Evolutionary conservation across 208 protist genomes (phyloP).

Genomic region (Wallacemonas sp.): DNA sequence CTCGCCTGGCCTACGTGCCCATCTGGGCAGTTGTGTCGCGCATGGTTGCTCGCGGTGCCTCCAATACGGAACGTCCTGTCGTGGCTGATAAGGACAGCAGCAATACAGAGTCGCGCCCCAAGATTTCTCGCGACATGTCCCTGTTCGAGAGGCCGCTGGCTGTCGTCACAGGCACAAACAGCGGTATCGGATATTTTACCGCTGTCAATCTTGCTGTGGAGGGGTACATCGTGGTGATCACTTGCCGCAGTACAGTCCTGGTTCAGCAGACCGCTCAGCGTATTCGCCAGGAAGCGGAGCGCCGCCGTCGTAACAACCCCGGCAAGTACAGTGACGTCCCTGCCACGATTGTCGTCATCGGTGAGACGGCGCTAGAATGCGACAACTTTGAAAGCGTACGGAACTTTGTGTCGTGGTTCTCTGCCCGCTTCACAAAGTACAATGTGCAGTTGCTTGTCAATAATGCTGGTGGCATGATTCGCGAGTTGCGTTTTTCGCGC

Average conservation of each 20-base stretch:
- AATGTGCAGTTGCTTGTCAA: constrained; percentile 86
- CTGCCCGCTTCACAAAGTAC: constrained; percentile 30
- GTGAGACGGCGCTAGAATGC: constrained; percentile 63
- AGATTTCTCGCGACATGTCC: constrained; percentile 56
- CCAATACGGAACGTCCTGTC: constrained; percentile 45
- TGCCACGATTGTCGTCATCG: constrained; percentile 47
- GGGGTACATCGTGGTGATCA: constrained; percentile 78
- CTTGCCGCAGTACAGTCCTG: constrained; percentile 64
- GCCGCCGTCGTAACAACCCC: constrained; percentile 22
- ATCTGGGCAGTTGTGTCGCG: constrained; percentile 48
- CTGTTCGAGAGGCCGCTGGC: constrained; percentile 65
- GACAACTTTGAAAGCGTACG: constrained; percentile 77
- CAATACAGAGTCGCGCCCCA: constrained; percentile 22
- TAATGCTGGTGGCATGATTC: constrained; percentile 84
- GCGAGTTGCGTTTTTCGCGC: constrained; percentile 43
- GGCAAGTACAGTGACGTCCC: constrained; percentile 44
- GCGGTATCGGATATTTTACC: constrained; percentile 86
- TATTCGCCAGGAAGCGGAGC: constrained; percentile 46
- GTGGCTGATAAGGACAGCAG: constrained; percentile 20
- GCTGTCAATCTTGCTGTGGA: constrained; percentile 72
- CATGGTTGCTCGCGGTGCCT: constrained; percentile 46
- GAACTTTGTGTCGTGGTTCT: constrained; percentile 55
- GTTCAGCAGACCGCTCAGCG: constrained; percentile 46
- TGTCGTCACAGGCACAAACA: constrained; percentile 91
- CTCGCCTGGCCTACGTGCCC: constrained; percentile 24